These are phyloP conservation scores for Penicillium malachiteum DNA, from an alignment of 495 filamentous ascomycete genomes.

Conservation along the genomic window DNA sequence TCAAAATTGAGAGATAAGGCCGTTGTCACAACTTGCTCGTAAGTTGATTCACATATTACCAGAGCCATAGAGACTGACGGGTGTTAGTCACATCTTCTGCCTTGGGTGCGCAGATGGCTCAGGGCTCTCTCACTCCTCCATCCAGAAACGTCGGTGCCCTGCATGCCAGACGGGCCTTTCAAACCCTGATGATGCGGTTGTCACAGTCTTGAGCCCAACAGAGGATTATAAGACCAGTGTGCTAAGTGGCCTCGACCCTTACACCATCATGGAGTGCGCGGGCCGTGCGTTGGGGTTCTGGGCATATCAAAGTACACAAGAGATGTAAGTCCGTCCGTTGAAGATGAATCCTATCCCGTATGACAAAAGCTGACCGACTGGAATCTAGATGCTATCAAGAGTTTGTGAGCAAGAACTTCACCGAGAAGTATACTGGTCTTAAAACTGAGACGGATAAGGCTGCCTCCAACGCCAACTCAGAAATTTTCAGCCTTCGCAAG, in stretches of 20 bases:
- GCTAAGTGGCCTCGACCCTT: constrained; percentile 80
- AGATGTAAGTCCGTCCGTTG: constrained; percentile 60
- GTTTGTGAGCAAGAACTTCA: constrained; percentile 66
- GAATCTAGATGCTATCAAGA: constrained; percentile 73
- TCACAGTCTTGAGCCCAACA: constrained; percentile 73
- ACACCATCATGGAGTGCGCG: constrained; percentile 86
- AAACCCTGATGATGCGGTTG: constrained; percentile 76
- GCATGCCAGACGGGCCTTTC: constrained; percentile 71
- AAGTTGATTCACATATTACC: constrained; percentile 9
- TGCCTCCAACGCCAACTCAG: constrained; percentile 76
- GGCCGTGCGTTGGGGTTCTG: constrained; percentile 82
- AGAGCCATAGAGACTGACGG: constrained; percentile 10
- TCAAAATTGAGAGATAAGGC: constrained; percentile 70
- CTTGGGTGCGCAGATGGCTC: constrained; percentile 66
- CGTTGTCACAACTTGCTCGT: constrained; percentile 92
- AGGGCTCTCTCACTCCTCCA: constrained; percentile 60
- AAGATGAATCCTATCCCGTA: not conserved
- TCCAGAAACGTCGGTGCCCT: constrained; percentile 66
- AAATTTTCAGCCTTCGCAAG: constrained; percentile 66
- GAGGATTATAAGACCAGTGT: constrained; percentile 95
- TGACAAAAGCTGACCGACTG: constrained; percentile 14
- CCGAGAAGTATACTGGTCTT: constrained; percentile 70
- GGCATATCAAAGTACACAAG: constrained; percentile 87
- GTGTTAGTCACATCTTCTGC: constrained; percentile 81
- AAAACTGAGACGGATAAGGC: constrained; percentile 76